phyloP scores from a whole-genome alignment of 2,329 filamentous ascomycete genomes.

The Aspergillus sojae region DNA sequence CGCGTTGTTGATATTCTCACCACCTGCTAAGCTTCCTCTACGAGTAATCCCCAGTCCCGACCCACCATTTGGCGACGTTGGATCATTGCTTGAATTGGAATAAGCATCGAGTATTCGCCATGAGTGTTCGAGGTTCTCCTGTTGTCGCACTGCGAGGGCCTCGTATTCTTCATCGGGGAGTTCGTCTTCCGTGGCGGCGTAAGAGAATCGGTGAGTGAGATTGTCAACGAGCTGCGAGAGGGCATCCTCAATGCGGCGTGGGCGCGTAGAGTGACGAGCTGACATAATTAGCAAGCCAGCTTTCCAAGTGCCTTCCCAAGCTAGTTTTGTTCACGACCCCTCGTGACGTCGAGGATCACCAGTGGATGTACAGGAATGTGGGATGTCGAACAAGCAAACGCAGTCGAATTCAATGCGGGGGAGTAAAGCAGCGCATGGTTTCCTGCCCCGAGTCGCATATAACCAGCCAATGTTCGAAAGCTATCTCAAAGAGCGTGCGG shows the following conservation, averaged over 20 bases:
- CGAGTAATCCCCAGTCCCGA: slow-evolving; percentile 24
- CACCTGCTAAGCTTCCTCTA: slow-evolving; percentile 34
- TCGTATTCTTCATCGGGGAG: slow-evolving; percentile 37
- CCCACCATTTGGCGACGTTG: slow-evolving; percentile 20
- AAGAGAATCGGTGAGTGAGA: slow-evolving; percentile 40
- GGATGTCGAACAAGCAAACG: not conserved
- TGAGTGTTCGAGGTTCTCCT: slow-evolving; percentile 37
- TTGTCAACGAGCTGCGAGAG: slow-evolving; percentile 48
- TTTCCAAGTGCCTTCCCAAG: not conserved
- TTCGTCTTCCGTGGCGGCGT: slow-evolving; percentile 31
- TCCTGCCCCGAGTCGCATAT: slow-evolving; percentile 7
- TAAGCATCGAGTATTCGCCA: slow-evolving; percentile 43
- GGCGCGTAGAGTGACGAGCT: slow-evolving; percentile 36
- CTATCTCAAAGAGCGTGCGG: slow-evolving; percentile 6
- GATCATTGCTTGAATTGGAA: slow-evolving; percentile 9
- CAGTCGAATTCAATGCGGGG: slow-evolving; percentile 4
- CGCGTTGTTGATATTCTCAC: slow-evolving; percentile 75
- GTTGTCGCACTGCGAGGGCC: slow-evolving; percentile 38
- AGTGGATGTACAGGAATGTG: not conserved
- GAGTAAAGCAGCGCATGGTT: slow-evolving; percentile 10
- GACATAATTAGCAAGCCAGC: slow-evolving; percentile 29
- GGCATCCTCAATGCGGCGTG: slow-evolving; percentile 47
- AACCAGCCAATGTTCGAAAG: not conserved
- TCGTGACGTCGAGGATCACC: not conserved
- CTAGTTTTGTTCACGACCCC: not conserved